Percentiles rank a stretch among this genome's conserved stretches.
phyloP scores from a whole-genome alignment of 306 rosid genomes.

The Vachellia pachyceras region DNA sequence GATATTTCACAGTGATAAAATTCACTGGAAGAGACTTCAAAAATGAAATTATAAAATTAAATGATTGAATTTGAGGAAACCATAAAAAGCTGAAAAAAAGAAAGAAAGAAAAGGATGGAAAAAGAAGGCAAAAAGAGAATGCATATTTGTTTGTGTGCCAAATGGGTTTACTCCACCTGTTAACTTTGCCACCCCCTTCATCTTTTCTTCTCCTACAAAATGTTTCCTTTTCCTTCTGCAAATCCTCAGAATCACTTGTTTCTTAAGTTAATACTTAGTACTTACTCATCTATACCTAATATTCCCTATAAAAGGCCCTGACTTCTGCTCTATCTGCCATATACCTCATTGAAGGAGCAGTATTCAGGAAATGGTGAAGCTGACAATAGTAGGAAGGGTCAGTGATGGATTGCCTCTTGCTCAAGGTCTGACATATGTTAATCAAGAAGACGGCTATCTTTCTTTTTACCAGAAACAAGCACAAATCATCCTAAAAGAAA shows the following conservation, averaged over 20 bases:
- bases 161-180: constrained; percentile 14
- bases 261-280: constrained; percentile 39
- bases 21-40: background rate
- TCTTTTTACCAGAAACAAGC: constrained; percentile 62
- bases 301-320: constrained; percentile 26
- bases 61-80: background rate
- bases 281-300: constrained; percentile 21
- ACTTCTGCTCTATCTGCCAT: background rate
- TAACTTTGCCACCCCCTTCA: background rate
- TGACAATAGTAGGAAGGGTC: constrained; percentile 73
- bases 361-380: constrained; percentile 55
- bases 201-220: constrained; percentile 31
- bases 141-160: constrained; percentile 16
- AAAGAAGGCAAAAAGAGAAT: constrained; percentile 25
- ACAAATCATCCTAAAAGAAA: constrained; percentile 65
- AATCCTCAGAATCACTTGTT: constrained; percentile 57
- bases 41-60: background rate
- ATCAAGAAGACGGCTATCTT: constrained; percentile 54
- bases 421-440: constrained; percentile 55
- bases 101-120: constrained; percentile 8
- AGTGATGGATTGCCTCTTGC: constrained; percentile 74
- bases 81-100: constrained; percentile 8
- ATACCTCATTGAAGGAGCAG: constrained; percentile 6
- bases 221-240: constrained; percentile 32
- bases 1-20: background rate